Percentiles rank a stretch among this genome's conserved stretches.
Conservation (phyloP, 2,329 filamentous ascomycete species). For the Trichoderma polysporum region DNA sequence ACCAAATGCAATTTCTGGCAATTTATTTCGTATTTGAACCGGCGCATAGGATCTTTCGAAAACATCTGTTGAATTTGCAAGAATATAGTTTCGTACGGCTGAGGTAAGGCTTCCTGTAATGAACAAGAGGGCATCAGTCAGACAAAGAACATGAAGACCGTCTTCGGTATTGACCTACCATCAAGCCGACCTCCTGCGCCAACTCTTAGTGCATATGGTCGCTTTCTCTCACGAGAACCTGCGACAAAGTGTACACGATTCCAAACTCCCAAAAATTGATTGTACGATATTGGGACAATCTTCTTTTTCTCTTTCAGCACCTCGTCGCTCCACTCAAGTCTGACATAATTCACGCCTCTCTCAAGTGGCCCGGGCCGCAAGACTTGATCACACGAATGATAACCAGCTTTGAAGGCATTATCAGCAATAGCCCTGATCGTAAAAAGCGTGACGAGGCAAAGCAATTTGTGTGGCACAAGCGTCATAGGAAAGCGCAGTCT, state of each 20-base stretch:
- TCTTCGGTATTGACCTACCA: background rate
- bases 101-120: slow-evolving; percentile 7
- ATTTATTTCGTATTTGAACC: background rate
- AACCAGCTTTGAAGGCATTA: slow-evolving; percentile 16
- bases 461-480: background rate
- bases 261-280: slow-evolving; percentile 7
- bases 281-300: slow-evolving; percentile 14
- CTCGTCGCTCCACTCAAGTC: background rate
- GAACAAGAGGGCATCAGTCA: background rate
- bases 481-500: slow-evolving; percentile 3
- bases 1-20: slow-evolving; percentile 9
- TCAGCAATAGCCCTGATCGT: slow-evolving; percentile 10
- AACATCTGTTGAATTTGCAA: slow-evolving; percentile 10
- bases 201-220: slow-evolving; percentile 11
- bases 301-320: background rate
- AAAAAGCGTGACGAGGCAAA: slow-evolving; percentile 11
- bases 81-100: slow-evolving; percentile 8
- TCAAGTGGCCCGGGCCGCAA: background rate
- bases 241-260: slow-evolving; percentile 4
- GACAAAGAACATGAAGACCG: background rate
- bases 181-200: background rate
- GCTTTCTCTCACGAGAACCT: background rate
- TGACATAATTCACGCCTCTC: slow-evolving; percentile 6
- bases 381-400: slow-evolving; percentile 12
- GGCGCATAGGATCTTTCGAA: slow-evolving; percentile 5